A percentile compares a stretch with the other conserved stretches of the same genome.
Evolutionary conservation across 441 rosid genomes (phyloP).

Genomic region (Pelargonium cotyledonis): DNA sequence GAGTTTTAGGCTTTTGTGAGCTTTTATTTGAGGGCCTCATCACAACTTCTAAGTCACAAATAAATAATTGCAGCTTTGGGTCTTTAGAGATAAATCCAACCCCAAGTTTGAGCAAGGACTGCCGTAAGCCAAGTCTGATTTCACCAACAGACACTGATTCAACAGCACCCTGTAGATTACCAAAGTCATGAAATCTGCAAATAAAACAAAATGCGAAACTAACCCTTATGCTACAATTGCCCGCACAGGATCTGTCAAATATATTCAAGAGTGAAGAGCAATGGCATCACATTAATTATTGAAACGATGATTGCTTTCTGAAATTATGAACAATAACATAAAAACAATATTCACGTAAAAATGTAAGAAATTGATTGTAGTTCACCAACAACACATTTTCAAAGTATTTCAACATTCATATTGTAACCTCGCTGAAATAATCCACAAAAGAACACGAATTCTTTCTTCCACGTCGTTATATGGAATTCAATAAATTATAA

Average conservation of each 20-base stretch:
- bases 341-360: not conserved
- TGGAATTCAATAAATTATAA: too few relatives aligned
- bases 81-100: slow-evolving; percentile 83
- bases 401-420: not conserved
- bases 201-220: not conserved
- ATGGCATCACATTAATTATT: not conserved
- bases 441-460: not conserved
- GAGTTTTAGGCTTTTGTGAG: slow-evolving; percentile 42
- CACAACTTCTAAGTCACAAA: slow-evolving; percentile 79
- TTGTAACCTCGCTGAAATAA: not conserved
- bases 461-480: too few relatives aligned
- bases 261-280: not conserved
- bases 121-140: slow-evolving; percentile 30
- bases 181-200: slow-evolving; percentile 15
- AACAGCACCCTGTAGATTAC: slow-evolving; percentile 72
- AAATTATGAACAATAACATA: not conserved
- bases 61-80: slow-evolving; percentile 81
- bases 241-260: not conserved
- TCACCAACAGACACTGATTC: slow-evolving; percentile 91
- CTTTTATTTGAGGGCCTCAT: slow-evolving; percentile 62
- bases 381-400: not conserved
- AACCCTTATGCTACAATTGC: not conserved
- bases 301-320: not conserved
- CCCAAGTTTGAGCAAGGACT: slow-evolving; percentile 43
- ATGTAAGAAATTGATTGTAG: not conserved